phyloP scores from a whole-genome alignment of 73 alveolate genomes.

The Tetrahymena thermophila region DNA sequence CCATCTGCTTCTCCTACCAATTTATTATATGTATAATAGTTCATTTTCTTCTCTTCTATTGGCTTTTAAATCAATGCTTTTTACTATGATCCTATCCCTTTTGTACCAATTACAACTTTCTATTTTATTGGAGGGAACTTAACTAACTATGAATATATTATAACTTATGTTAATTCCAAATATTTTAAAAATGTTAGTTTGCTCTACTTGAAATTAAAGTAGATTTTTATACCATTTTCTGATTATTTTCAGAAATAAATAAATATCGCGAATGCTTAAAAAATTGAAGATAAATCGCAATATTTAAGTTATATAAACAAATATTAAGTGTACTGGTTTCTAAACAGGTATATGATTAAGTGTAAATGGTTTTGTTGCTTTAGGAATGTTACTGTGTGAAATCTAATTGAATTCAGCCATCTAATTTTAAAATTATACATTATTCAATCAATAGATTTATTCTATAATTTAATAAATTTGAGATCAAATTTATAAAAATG shows the following conservation, averaged over 20 bases:
- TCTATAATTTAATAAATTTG: neutral
- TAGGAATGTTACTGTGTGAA: neutral
- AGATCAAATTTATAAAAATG: neutral
- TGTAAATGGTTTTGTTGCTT: neutral
- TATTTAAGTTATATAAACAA: neutral
- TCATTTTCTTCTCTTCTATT: neutral
- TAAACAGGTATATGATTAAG: neutral
- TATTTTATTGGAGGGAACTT: neutral
- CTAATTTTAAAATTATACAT: neutral
- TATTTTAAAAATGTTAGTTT: neutral
- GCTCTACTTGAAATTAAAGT: neutral
- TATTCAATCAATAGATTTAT: neutral
- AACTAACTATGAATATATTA: neutral
- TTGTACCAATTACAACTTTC: neutral
- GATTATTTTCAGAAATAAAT: neutral
- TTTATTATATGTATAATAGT: neutral
- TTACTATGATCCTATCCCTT: neutral
- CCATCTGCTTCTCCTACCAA: slow-evolving; percentile 18
- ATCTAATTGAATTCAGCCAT: neutral
- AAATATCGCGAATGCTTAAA: neutral
- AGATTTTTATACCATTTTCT: neutral
- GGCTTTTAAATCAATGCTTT: neutral
- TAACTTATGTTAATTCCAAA: neutral
- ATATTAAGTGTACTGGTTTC: neutral
- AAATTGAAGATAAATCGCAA: neutral